phyloP scores from a whole-genome alignment of 192 early-diverging fungal genomes.

The Chytriomyces sp. region DNA sequence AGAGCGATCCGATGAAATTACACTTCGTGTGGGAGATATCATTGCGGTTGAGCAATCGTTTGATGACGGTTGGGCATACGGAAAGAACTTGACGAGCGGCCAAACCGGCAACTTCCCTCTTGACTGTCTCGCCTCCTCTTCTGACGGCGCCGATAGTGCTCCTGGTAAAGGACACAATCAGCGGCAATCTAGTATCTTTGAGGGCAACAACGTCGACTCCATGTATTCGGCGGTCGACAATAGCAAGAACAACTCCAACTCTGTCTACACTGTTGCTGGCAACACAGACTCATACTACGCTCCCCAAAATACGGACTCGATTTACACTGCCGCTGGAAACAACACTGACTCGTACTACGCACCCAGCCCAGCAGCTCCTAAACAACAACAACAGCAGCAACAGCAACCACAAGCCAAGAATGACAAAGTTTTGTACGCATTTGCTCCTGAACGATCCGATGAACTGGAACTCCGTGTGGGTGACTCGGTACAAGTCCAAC shows the following conservation, averaged over 20 bases:
- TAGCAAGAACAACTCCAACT: neutral
- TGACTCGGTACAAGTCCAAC: slow-evolving; percentile 6
- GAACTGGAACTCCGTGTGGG: slow-evolving; percentile 17
- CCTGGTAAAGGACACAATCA: slow-evolving; percentile 7
- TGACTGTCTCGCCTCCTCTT: slow-evolving; percentile 10
- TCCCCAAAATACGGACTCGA: neutral
- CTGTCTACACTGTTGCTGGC: neutral
- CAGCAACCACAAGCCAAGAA: neutral
- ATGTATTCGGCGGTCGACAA: slow-evolving; percentile 48
- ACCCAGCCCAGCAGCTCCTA: neutral
- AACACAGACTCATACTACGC: slow-evolving; percentile 5
- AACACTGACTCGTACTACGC: slow-evolving; percentile 15
- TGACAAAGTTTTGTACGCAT: slow-evolving; percentile 2
- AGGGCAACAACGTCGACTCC: slow-evolving; percentile 43
- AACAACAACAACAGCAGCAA: neutral
- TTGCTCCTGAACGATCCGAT: neutral
- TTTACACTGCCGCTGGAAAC: slow-evolving; percentile 2
- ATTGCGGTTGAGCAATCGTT: slow-evolving; percentile 6
- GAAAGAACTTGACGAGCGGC: slow-evolving; percentile 49
- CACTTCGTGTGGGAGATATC: slow-evolving; percentile 8
- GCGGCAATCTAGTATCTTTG: slow-evolving; percentile 18
- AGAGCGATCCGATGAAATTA: slow-evolving; percentile 17
- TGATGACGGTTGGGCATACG: slow-evolving; percentile 54
- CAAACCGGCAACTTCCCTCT: slow-evolving; percentile 19
- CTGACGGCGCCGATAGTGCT: neutral